phyloP scores from a whole-genome alignment of 257 asterid genomes.

The Solanum stenotomum region DNA sequence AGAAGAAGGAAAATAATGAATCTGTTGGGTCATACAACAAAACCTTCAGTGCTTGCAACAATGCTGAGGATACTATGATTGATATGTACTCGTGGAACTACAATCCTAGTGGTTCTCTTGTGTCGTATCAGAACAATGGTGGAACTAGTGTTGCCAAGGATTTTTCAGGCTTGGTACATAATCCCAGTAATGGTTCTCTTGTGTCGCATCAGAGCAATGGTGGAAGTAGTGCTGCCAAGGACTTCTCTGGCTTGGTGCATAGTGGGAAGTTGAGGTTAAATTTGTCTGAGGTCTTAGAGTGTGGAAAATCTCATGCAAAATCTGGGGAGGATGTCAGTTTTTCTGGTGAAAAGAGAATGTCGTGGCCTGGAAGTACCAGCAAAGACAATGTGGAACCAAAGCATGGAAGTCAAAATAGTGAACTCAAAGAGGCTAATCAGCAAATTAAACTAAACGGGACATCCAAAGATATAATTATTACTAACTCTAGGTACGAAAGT shows the following conservation, averaged over 20 bases:
- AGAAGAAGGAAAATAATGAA: background rate
- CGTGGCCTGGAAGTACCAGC: slow-evolving; percentile 1
- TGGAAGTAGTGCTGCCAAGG: background rate
- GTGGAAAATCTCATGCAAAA: background rate
- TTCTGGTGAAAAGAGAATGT: slow-evolving; percentile 1
- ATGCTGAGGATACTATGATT: slow-evolving; percentile 5
- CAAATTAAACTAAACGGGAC: background rate
- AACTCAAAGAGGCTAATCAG: slow-evolving; percentile 2
- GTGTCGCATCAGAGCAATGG: background rate
- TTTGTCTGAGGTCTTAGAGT: background rate
- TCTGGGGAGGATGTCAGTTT: background rate
- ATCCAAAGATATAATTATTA: background rate
- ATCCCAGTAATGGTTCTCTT: slow-evolving; percentile 5
- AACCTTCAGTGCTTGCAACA: background rate
- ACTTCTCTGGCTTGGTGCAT: background rate
- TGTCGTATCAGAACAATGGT: slow-evolving; percentile 1
- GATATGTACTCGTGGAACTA: slow-evolving; percentile 12
- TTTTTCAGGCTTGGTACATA: slow-evolving; percentile 1
- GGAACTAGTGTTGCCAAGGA: background rate
- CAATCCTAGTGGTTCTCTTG: slow-evolving; percentile 4
- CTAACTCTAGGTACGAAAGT: background rate
- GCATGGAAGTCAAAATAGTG: slow-evolving; percentile 9
- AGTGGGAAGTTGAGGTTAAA: slow-evolving; percentile 6
- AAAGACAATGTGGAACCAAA: background rate
- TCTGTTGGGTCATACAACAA: slow-evolving; percentile 9